phyloP scores from a whole-genome alignment of 1,284 basidiomycete genomes.

The Cryptococcus jaspeensis region DNA sequence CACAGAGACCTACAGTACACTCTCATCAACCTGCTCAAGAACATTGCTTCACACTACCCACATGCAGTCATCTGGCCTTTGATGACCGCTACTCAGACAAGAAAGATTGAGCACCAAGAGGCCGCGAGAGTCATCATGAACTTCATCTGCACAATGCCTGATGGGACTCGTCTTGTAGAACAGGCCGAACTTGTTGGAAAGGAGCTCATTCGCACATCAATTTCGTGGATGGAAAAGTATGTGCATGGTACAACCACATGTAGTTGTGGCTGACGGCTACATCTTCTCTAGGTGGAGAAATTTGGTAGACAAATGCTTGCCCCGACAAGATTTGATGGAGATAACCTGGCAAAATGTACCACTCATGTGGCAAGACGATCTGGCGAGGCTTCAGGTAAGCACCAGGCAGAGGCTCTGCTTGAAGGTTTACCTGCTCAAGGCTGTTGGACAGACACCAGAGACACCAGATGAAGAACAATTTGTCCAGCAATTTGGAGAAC shows the following conservation, averaged over 20 bases:
- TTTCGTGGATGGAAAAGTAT: constrained; percentile 39
- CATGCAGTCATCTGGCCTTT: constrained; percentile 49
- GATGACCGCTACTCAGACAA: constrained; percentile 42
- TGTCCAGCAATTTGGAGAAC: constrained; percentile 27
- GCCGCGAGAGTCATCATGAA: constrained; percentile 42
- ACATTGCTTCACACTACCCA: constrained; percentile 39
- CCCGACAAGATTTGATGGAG: constrained; percentile 35
- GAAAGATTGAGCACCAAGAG: constrained; percentile 37
- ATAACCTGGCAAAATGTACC: constrained; percentile 36
- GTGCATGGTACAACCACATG: background rate
- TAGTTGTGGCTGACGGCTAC: background rate
- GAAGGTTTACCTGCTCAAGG: background rate
- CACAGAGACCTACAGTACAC: constrained; percentile 36
- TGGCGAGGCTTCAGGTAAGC: constrained; percentile 25
- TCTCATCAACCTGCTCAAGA: constrained; percentile 37
- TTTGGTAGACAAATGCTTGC: constrained; percentile 32
- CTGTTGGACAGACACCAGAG: constrained; percentile 23
- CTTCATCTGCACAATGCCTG: constrained; percentile 38
- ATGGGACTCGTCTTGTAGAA: constrained; percentile 33
- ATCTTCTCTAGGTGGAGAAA: constrained; percentile 28
- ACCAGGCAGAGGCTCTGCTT: background rate
- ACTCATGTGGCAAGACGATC: constrained; percentile 31
- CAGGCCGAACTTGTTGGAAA: constrained; percentile 43
- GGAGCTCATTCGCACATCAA: constrained; percentile 41
- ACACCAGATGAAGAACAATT: constrained; percentile 43